Base-by-base conservation (phyloP, 2,329 filamentous ascomycete genomes). In the Ceratocystis colombiana region DNA sequence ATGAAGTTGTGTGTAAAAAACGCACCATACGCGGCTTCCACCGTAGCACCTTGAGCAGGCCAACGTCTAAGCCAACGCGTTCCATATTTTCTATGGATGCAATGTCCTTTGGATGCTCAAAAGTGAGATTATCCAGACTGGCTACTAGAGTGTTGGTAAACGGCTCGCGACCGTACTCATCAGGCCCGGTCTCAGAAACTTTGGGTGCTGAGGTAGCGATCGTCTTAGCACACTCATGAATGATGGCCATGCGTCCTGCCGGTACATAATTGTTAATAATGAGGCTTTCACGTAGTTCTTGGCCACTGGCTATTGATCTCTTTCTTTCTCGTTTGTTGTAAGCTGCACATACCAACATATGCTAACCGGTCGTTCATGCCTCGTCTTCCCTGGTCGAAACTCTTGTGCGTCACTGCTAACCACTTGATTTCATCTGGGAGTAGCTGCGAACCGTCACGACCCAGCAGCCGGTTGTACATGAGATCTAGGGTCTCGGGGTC, bases 361-460 rank as follows among this genome's bases (percentile, higher is more conserved):
- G 91, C 89, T 75, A 99, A 79, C 69, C 90, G 84, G 73, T 96
- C 93, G 75, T 99, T 99, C 78, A 93, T 96, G 0, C 93, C 93
- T 79, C 92, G 87, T 73, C 90, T 82, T 64, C 92, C 94, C 73
- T 97, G 91, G 74, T 99, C 93, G 73, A 96, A 97, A 77, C 91
- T 96, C 83, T 97, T 97, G 76, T 97, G 94, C 70, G 94, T 99
- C 66, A 99, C 84, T 37, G 92, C 92, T 72, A 97, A 79, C 94
- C 94, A 99, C 78, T 96, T 97, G 69, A 94, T 81, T 77, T 99
- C 93, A 17, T 96, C 92, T 1, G 88, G 86, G 67, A 99, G 80
- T 74, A 94, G 75, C 71, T 82, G 83, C 70, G 88, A 84, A 67
- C 89, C 89, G 59, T 82, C 85, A 61, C 79, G 79, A 5, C 92